Base-by-base conservation (phyloP, 768 basidiomycete species). In the Pleurotus cornucopiae region DNA sequence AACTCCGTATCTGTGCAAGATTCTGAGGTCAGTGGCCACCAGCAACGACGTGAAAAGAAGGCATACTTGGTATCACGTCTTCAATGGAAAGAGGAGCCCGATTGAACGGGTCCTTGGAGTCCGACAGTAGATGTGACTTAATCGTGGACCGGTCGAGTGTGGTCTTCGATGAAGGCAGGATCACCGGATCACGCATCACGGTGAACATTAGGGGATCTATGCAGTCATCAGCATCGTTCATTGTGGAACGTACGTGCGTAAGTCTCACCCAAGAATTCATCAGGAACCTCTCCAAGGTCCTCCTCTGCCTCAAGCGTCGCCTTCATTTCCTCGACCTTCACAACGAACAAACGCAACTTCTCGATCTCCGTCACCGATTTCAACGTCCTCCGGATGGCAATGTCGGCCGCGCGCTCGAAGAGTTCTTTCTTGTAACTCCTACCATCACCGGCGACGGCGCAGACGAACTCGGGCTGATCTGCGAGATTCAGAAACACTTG, bases 31-130 rank as follows among this genome's bases (percentile, higher is more conserved):
- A 11, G 58, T 66, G 43, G 62, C 57, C 46, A 61, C 16, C 16
- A 25, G 16, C 40, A 18, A 4, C 37, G 6, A 46, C 40, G 49
- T 49, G 23, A 40, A 37, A 45, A 6, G 47, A n/a, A 55, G 6
- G 71, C 85, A 61, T 63, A 93, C 94, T 72, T 23, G 91, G 82
- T 57, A 85, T 67, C 12, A 95, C 86, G 9, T 95, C 89, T 54
- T 88, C 89, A 60, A 94, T 83, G 7, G 75, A 69, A 23, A 97
- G 75, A 1, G 96, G 92, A 34, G 78, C 74, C 25, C 97, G 87
- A 70, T 98, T 99, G 81, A 98, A 99, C 1, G 97, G 97, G 70
- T 99, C 97, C 53, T 85, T 91, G 14, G 86, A 71, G 63, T 97
- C 95, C 0, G 94, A 96, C 16, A 99, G 75, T 37, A 98, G 73